Conservation (phyloP, 768 basidiomycete genomes). For the Chalciporus pseudorubinellus region DNA sequence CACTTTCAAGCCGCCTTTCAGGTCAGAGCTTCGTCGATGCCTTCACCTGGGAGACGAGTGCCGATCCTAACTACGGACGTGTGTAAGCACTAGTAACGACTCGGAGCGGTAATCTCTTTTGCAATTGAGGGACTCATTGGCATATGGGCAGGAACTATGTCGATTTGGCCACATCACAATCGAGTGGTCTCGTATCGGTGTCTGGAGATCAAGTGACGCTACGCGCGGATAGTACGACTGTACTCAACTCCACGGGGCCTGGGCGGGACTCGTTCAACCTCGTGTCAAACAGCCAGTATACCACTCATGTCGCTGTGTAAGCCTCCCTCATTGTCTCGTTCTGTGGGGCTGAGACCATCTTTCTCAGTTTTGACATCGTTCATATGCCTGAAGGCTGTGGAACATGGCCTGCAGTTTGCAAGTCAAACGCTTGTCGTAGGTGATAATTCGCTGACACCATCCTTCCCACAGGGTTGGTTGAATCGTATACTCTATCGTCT, state of each 20-base stretch:
- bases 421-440: constrained; percentile 4
- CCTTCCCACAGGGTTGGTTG: constrained; percentile 16
- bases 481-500: background rate
- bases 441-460: background rate
- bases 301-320: constrained; percentile 35
- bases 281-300: constrained; percentile 28
- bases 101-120: too few species aligned
- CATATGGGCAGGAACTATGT: constrained; percentile 40
- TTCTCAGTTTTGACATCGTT: constrained; percentile 33
- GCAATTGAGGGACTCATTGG: too few species aligned
- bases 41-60: constrained; percentile 21
- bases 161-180: constrained; percentile 46
- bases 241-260: constrained; percentile 28
- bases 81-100: constrained; percentile 15
- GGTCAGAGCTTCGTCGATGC: constrained; percentile 49
- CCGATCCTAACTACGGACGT: constrained; percentile 32
- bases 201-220: constrained; percentile 39
- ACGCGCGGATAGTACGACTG: constrained; percentile 35
- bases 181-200: constrained; percentile 57
- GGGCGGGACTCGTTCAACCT: constrained; percentile 38
- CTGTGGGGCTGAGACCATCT: background rate
- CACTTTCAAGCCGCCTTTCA: constrained; percentile 41
- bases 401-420: constrained; percentile 40
- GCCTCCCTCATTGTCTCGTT: background rate
- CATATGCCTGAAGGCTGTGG: constrained; percentile 42